These are phyloP conservation scores for Lasiosphaeris hirsuta DNA, from an alignment of 495 filamentous ascomycete species.

Conservation along the genomic window DNA sequence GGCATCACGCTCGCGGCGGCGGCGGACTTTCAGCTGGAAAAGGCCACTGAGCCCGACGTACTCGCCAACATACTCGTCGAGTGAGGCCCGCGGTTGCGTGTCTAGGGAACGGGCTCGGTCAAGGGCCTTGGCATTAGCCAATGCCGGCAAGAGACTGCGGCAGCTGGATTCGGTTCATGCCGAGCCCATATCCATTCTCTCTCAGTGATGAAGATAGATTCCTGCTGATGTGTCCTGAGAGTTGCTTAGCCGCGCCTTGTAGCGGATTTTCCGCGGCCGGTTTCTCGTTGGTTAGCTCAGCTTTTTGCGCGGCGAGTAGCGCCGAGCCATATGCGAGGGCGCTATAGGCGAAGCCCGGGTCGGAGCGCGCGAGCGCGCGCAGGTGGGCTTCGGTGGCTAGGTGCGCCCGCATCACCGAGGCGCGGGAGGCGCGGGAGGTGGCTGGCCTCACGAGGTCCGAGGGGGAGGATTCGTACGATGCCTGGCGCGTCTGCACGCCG, in stretches of 20 bases:
- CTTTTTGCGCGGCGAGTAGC: slow-evolving; percentile 1
- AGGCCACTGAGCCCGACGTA: slow-evolving; percentile 1
- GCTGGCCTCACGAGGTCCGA: slow-evolving; percentile 29
- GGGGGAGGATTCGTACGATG: slow-evolving; percentile 39
- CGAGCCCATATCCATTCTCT: background rate
- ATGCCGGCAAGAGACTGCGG: background rate
- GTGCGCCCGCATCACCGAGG: slow-evolving; percentile 67
- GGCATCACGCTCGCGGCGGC: background rate
- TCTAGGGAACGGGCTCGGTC: background rate
- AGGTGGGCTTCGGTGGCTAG: slow-evolving; percentile 60
- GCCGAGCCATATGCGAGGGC: slow-evolving; percentile 29
- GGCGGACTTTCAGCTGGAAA: background rate
- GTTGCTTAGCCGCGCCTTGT: background rate
- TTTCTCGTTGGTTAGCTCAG: background rate
- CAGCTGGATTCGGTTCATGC: background rate
- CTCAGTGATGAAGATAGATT: background rate
- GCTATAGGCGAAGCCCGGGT: slow-evolving; percentile 40
- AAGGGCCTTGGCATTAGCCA: background rate
- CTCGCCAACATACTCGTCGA: background rate
- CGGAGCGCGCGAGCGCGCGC: slow-evolving; percentile 24
- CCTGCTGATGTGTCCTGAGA: background rate
- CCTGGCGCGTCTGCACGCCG: slow-evolving; percentile 37
- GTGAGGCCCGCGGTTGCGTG: background rate
- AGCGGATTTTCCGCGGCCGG: background rate
- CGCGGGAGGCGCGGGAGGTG: slow-evolving; percentile 17